A percentile compares a stretch with the other conserved stretches of the same genome.
Evolutionary conservation across 164 flowering plant genomes (phyloP).

Genomic region (Chimonanthus praecox): DNA sequence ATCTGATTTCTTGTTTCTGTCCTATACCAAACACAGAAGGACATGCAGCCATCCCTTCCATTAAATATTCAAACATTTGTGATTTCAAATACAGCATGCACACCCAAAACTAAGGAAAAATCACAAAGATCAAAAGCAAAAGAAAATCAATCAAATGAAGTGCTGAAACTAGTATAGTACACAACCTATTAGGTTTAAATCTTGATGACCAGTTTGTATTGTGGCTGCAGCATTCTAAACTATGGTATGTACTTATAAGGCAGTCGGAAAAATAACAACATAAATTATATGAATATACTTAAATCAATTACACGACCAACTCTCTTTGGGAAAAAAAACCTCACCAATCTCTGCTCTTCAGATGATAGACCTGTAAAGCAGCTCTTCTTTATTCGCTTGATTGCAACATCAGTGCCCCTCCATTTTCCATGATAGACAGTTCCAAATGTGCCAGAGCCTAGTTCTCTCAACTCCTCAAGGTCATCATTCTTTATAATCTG

Average conservation of each 20-base stretch:
- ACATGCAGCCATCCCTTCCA: neutral
- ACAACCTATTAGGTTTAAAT: neutral
- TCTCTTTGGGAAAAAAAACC: neutral
- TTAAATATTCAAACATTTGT: neutral
- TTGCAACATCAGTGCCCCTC: conserved; percentile 95
- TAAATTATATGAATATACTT: neutral
- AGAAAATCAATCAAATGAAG: neutral
- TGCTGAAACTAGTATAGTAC: neutral
- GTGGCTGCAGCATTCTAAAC: neutral
- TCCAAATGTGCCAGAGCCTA: conserved; percentile 95
- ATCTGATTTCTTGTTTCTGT: no score
- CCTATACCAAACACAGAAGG: neutral
- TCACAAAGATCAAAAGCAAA: neutral
- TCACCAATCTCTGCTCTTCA: conserved; percentile 90
- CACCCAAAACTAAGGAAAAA: neutral
- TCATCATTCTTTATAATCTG: conserved; percentile 82
- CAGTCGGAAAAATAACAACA: neutral
- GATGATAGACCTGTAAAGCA: conserved; percentile 92
- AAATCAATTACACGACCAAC: neutral
- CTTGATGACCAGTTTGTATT: neutral
- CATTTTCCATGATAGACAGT: conserved; percentile 97
- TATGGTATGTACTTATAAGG: neutral
- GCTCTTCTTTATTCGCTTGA: conserved; percentile 83
- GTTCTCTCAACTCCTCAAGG: conserved; percentile 83
- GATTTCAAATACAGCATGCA: neutral